Percentiles rank a stretch among this genome's conserved stretches.
phyloP scores from a whole-genome alignment of 1,284 basidiomycete genomes.

The Apiotrichum laibachii region DNA sequence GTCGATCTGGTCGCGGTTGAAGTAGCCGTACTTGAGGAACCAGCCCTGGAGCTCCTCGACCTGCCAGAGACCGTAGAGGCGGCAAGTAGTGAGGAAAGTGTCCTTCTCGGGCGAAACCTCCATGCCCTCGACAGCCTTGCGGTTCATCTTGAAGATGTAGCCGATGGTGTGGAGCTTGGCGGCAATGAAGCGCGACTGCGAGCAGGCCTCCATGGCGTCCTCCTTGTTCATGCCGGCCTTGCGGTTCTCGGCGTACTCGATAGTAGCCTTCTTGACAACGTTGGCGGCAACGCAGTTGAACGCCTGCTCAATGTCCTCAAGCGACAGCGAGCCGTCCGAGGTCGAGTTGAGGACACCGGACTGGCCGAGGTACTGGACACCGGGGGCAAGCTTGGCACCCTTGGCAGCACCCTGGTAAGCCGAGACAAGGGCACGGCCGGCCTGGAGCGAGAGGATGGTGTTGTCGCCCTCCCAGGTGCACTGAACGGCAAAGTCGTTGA shows the following conservation, averaged over 20 bases:
- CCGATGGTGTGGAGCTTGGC: conserved; percentile 53
- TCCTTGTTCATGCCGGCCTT: conserved; percentile 55
- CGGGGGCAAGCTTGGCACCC: conserved; percentile 54
- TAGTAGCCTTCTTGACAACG: conserved; percentile 57
- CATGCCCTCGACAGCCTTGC: conserved; percentile 36
- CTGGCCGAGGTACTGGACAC: conserved; percentile 55
- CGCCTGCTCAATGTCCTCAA: conserved; percentile 54
- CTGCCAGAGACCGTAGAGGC: conserved; percentile 57
- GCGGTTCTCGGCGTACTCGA: conserved; percentile 51
- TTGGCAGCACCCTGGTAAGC: conserved; percentile 54
- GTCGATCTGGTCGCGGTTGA: conserved; percentile 53
- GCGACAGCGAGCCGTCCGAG: conserved; percentile 53
- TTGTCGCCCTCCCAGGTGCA: conserved; percentile 61
- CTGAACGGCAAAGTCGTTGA: conserved; percentile 58
- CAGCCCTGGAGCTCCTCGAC: conserved; percentile 59
- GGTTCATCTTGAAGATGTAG: conserved; percentile 51
- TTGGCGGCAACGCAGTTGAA: conserved; percentile 58
- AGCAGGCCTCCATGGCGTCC: conserved; percentile 57
- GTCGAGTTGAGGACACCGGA: conserved; percentile 50
- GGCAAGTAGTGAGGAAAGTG: conserved; percentile 46
- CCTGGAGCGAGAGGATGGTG: conserved; percentile 57
- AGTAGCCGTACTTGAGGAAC: conserved; percentile 57
- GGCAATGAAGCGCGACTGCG: conserved; percentile 57
- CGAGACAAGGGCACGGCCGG: conserved; percentile 56
- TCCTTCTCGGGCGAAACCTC: conserved; percentile 37